Conservation (phyloP, 441 rosid genomes). For the Gossypium davidsonii region DNA sequence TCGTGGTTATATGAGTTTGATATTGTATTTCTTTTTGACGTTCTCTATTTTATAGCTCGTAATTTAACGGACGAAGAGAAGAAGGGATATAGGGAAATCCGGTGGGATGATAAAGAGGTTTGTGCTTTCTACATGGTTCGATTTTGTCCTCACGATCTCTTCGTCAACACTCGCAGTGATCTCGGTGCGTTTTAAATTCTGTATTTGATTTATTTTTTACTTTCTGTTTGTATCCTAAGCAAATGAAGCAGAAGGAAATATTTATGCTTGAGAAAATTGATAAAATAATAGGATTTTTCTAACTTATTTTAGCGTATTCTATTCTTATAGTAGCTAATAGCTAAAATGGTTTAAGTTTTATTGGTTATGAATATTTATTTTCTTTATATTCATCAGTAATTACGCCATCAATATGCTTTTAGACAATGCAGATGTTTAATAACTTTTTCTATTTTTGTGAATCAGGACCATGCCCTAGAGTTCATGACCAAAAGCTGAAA, state of each 20-base stretch:
- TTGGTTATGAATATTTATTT: background rate
- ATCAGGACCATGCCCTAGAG: slow-evolving; percentile 80
- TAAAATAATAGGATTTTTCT: background rate
- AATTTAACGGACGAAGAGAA: slow-evolving; percentile 85
- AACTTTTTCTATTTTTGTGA: background rate
- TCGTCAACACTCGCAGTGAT: slow-evolving; percentile 92
- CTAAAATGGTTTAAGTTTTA: background rate
- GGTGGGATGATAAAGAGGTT: slow-evolving; percentile 95
- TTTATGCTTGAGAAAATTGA: background rate
- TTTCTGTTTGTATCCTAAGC: slow-evolving; percentile 4
- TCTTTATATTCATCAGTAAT: background rate
- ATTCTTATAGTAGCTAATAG: background rate
- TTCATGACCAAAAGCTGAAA: slow-evolving; percentile 89
- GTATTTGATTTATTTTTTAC: background rate
- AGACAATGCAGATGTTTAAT: background rate
- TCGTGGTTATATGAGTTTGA: background rate
- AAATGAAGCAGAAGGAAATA: background rate
- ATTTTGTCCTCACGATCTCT: slow-evolving; percentile 95
- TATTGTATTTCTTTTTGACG: background rate
- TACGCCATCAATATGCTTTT: background rate
- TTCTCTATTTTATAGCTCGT: slow-evolving; percentile 42
- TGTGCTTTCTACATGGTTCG: slow-evolving; percentile 92
- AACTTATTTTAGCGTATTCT: background rate
- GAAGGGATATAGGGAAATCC: slow-evolving; percentile 71
- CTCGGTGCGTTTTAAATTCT: slow-evolving; percentile 49